These are phyloP conservation scores for Colletotrichum tanaceti DNA, from an alignment of 2,329 filamentous ascomycete species.

Conservation along the genomic window DNA sequence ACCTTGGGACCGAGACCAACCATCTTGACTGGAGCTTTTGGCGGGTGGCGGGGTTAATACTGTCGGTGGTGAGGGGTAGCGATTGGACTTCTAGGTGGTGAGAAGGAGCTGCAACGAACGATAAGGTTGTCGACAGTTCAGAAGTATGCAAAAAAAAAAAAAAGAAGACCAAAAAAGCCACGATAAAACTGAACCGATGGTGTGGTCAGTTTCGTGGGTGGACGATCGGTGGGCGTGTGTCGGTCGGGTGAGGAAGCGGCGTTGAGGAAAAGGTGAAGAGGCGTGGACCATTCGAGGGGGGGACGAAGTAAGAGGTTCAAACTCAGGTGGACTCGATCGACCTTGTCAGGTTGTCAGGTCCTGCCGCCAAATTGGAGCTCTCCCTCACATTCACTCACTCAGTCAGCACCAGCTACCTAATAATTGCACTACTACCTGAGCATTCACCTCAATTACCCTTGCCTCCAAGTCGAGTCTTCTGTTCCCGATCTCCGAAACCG, in stretches of 20 bases:
- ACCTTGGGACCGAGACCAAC: slow-evolving; percentile 63
- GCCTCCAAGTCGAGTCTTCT: slow-evolving; percentile 14
- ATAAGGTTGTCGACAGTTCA: background rate
- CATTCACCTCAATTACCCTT: slow-evolving; percentile 4
- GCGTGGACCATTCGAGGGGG: slow-evolving; percentile 34
- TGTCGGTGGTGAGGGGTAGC: slow-evolving; percentile 37
- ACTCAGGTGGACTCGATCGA: slow-evolving; percentile 21
- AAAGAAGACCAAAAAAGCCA: background rate
- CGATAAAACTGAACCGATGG: slow-evolving; percentile 3
- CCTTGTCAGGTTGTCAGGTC: slow-evolving; percentile 12
- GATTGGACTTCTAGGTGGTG: slow-evolving; percentile 7
- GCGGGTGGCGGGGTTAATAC: slow-evolving; percentile 48
- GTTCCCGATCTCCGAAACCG: slow-evolving; percentile 18
- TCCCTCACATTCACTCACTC: background rate
- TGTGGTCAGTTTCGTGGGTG: background rate
- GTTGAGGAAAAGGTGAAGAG: slow-evolving; percentile 38
- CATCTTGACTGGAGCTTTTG: slow-evolving; percentile 53
- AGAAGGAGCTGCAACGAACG: slow-evolving; percentile 5
- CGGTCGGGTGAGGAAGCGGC: slow-evolving; percentile 31
- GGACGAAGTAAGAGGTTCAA: slow-evolving; percentile 34
- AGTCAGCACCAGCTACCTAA: slow-evolving; percentile 18
- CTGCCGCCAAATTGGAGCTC: slow-evolving; percentile 20
- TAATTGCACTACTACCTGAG: background rate
- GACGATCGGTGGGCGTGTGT: slow-evolving; percentile 21
- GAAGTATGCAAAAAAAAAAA: background rate